Conservation (phyloP, 176 grass and related monocot genomes). For the Alopecurus myosuroides region DNA sequence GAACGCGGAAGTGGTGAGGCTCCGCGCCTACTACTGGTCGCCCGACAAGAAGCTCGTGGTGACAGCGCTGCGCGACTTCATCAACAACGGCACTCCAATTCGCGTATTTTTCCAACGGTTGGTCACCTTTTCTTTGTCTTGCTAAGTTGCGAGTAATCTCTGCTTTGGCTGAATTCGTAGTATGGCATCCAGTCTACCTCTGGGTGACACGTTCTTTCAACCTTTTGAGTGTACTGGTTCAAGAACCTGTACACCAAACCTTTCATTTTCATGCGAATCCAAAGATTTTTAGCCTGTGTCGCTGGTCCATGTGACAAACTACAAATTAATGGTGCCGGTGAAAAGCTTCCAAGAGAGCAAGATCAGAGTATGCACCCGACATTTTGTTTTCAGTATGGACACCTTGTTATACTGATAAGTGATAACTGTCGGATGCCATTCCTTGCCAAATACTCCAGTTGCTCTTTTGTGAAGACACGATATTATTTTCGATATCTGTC, state of each 20-base stretch:
- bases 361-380: not conserved
- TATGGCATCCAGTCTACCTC: not conserved
- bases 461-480: too few relatives aligned
- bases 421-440: too few relatives aligned
- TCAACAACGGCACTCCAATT: conserved; percentile 52
- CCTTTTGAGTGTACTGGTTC: not conserved
- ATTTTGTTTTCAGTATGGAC: too few relatives aligned
- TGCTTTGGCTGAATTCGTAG: not conserved
- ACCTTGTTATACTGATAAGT: too few relatives aligned
- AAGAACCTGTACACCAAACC: not conserved
- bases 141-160: too few relatives aligned
- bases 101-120: not conserved
- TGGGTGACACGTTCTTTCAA: not conserved
- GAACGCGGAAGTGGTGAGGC: conserved; percentile 69
- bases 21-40: too few relatives aligned
- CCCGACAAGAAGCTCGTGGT: too few relatives aligned
- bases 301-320: not conserved
- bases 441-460: too few relatives aligned
- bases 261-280: not conserved
- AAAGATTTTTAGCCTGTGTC: not conserved
- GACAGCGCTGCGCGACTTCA: too few relatives aligned
- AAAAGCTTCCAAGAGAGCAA: conserved; percentile 30
- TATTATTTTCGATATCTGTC: too few relatives aligned
- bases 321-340: not conserved
- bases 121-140: not conserved